A percentile compares a stretch with the other conserved stretches of the same genome.
phyloP scores from a whole-genome alignment of 73 alveolate species.

The Tetrahymena borealis region DNA sequence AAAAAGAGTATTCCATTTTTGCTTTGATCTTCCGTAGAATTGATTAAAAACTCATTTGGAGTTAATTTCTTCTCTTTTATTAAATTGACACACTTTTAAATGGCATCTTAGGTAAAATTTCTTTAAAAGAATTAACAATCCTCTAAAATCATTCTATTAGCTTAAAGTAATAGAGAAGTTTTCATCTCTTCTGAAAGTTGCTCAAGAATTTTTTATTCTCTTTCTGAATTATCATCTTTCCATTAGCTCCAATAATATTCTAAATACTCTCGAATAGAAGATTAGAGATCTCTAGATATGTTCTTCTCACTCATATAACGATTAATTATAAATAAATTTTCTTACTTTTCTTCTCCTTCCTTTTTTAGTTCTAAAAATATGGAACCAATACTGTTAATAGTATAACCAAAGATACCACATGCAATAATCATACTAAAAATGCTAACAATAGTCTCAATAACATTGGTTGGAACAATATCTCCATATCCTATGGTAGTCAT shows the following conservation, averaged over 20 bases:
- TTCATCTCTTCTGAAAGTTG: conserved; percentile 35
- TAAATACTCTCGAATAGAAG: conserved; percentile 25
- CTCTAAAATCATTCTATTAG: conserved; percentile 5
- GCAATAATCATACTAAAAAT: conserved; percentile 32
- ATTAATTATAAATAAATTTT: conserved; percentile 11
- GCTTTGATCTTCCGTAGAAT: neutral
- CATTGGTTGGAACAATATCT: conserved; percentile 13
- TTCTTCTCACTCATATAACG: conserved; percentile 34
- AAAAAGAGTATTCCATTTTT: neutral
- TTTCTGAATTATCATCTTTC: neutral
- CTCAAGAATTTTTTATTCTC: conserved; percentile 8
- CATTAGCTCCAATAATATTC: conserved; percentile 30
- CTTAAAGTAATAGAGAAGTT: conserved; percentile 10
- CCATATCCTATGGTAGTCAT: conserved; percentile 38
- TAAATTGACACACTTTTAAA: neutral
- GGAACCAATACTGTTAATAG: conserved; percentile 24
- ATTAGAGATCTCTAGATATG: conserved; percentile 2
- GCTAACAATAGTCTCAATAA: conserved; percentile 8
- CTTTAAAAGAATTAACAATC: neutral
- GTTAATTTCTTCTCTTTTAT: neutral
- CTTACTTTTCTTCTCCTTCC: neutral
- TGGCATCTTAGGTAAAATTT: conserved; percentile 1
- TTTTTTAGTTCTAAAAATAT: conserved; percentile 10
- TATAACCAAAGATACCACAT: conserved; percentile 53
- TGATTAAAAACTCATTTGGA: neutral